A percentile compares a stretch with the other conserved stretches of the same genome.
phyloP scores from a whole-genome alignment of 257 asterid species.

The Nicotiana attenuata region DNA sequence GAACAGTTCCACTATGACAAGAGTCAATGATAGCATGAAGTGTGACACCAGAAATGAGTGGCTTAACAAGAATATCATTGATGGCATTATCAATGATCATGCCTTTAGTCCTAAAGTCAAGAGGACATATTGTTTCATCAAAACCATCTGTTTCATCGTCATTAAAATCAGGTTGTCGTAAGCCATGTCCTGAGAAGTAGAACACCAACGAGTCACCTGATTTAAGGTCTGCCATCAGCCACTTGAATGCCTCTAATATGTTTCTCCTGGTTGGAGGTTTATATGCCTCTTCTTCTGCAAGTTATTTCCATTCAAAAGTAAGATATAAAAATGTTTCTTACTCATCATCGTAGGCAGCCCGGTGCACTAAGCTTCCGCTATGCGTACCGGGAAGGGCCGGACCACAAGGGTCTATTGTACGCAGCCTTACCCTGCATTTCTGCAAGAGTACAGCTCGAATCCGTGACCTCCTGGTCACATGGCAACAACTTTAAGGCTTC shows the following conservation, averaged over 20 bases:
- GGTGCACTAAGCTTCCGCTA: too few species aligned
- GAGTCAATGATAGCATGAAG: conserved; percentile 75
- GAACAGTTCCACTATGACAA: conserved; percentile 81
- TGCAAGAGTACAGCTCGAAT: too few species aligned
- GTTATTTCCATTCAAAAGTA: not conserved
- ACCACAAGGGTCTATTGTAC: too few species aligned
- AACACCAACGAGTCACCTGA: conserved; percentile 43
- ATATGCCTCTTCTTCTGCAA: conserved; percentile 39
- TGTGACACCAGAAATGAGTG: conserved; percentile 40
- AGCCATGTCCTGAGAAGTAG: conserved; percentile 48
- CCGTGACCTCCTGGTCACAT: too few species aligned
- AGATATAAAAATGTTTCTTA: not conserved
- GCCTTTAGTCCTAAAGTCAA: conserved; percentile 50
- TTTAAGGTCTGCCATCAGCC: conserved; percentile 29
- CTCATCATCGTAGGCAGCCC: not conserved
- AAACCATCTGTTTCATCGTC: conserved; percentile 39
- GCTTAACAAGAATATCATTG: conserved; percentile 45
- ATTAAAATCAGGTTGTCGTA: conserved; percentile 17
- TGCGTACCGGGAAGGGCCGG: too few species aligned
- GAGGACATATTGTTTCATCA: conserved; percentile 57
- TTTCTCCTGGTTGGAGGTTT: conserved; percentile 44
- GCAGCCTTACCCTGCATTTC: too few species aligned
- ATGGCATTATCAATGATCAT: conserved; percentile 52
- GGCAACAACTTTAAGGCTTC: too few species aligned
- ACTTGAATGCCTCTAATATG: conserved; percentile 27